These are phyloP conservation scores for Fomitopsis pinicola DNA, from an alignment of 1,284 basidiomycete species.

Conservation along the genomic window DNA sequence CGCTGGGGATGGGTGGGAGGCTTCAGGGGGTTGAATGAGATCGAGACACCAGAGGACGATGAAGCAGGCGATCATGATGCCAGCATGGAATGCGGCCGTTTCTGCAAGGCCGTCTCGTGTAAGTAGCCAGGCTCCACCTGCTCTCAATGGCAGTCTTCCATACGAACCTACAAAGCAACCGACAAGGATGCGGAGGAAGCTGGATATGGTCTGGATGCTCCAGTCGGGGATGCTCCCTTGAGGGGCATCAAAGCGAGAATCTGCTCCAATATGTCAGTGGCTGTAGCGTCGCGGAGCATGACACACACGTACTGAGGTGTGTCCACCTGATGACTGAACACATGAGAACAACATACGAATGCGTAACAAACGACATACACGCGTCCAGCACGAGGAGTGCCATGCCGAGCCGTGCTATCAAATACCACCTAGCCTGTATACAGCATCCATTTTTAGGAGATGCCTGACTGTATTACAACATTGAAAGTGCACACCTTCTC, in stretches of 20 bases:
- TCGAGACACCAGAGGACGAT: conserved; percentile 42
- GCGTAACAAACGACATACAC: conserved; percentile 41
- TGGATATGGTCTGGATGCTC: conserved; percentile 38
- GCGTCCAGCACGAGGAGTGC: conserved; percentile 62
- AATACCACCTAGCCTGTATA: conserved; percentile 51
- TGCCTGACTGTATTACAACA: not conserved
- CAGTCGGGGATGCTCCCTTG: conserved; percentile 16
- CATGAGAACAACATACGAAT: not conserved
- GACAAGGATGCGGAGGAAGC: conserved; percentile 53
- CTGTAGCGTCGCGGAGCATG: not conserved
- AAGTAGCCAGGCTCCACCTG: conserved; percentile 4
- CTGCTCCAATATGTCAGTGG: conserved; percentile 3
- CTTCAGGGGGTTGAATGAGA: conserved; percentile 23
- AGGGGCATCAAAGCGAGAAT: conserved; percentile 9
- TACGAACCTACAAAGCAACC: conserved; percentile 65
- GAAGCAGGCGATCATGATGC: conserved; percentile 55
- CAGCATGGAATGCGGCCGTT: conserved; percentile 66
- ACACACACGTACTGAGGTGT: conserved; percentile 44
- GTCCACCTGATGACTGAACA: conserved; percentile 71
- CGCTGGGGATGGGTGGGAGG: conserved; percentile 11
- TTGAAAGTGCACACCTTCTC: conserved; percentile 17
- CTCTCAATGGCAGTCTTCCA: not conserved
- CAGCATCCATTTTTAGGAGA: not conserved
- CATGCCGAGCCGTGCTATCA: conserved; percentile 52
- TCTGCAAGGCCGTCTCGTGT: conserved; percentile 36